phyloP scores from a whole-genome alignment of 1,284 basidiomycete genomes.

The Amylostereum chailletii region DNA sequence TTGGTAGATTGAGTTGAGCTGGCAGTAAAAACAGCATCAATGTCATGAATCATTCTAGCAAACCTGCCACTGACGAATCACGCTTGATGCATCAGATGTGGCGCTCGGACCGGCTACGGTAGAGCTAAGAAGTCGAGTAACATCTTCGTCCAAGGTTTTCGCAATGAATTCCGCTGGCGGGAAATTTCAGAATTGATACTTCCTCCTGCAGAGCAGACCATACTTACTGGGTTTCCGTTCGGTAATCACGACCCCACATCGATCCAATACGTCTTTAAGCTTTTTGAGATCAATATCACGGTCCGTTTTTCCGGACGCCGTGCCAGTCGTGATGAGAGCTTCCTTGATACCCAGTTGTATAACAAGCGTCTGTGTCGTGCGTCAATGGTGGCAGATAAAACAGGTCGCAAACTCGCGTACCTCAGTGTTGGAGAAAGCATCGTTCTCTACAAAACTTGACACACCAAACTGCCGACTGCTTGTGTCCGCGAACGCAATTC shows the following conservation, averaged over 20 bases:
- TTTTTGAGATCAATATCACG: constrained; percentile 85
- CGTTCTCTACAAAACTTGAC: constrained; percentile 90
- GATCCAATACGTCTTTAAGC: constrained; percentile 76
- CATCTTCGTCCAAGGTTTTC: constrained; percentile 80
- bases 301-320: constrained; percentile 57
- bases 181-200: background rate
- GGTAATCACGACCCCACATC: constrained; percentile 87
- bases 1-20: constrained; percentile 75
- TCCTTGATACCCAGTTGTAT: constrained; percentile 98
- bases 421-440: constrained; percentile 93
- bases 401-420: constrained; percentile 29
- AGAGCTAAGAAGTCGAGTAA: constrained; percentile 67
- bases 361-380: constrained; percentile 63
- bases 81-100: constrained; percentile 36
- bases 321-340: constrained; percentile 69
- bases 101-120: constrained; percentile 28
- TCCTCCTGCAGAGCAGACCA: background rate
- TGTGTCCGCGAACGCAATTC: constrained; percentile 73
- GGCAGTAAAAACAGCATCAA: constrained; percentile 17
- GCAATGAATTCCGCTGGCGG: constrained; percentile 72
- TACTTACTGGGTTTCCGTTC: constrained; percentile 76
- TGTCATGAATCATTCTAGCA: background rate
- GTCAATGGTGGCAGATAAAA: background rate
- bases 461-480: constrained; percentile 68
- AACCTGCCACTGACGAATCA: constrained; percentile 33